Evolutionary conservation across 257 asterid species (phyloP).

Genomic region (Gentiana macrophylla): DNA sequence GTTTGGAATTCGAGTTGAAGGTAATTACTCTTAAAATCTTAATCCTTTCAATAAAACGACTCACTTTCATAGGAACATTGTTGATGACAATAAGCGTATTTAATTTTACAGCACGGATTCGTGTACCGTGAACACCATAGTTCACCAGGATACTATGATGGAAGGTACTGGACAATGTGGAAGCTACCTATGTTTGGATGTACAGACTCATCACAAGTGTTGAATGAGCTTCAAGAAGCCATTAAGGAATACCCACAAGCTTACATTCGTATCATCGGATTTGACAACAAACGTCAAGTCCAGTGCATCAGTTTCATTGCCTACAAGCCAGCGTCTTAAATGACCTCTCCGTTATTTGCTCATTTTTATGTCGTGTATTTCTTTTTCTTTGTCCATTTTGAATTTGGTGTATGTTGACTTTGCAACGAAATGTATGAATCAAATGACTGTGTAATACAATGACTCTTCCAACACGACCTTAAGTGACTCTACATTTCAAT

Average conservation of each 20-base stretch:
- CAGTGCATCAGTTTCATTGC: slow-evolving; percentile 36
- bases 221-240: slow-evolving; percentile 25
- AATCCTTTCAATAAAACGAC: no score
- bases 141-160: slow-evolving; percentile 41
- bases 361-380: neutral
- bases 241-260: slow-evolving; percentile 18
- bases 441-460: no score
- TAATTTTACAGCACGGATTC: slow-evolving; percentile 18
- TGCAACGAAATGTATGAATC: neutral
- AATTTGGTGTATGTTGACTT: neutral
- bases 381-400: neutral
- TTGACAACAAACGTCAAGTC: slow-evolving; percentile 31
- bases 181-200: slow-evolving; percentile 57
- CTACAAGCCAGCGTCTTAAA: slow-evolving; percentile 11
- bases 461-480: no score
- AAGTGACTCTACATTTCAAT: no score
- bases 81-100: no score
- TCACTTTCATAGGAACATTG: no score
- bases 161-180: slow-evolving; percentile 55
- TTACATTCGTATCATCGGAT: slow-evolving; percentile 41
- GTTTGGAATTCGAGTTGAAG: slow-evolving; percentile 43
- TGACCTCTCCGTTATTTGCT: neutral
- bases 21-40: neutral
- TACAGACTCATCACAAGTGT: slow-evolving; percentile 35
- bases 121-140: slow-evolving; percentile 25